phyloP scores from a whole-genome alignment of 148 eudicot genomes.

The Nyssa sinensis region DNA sequence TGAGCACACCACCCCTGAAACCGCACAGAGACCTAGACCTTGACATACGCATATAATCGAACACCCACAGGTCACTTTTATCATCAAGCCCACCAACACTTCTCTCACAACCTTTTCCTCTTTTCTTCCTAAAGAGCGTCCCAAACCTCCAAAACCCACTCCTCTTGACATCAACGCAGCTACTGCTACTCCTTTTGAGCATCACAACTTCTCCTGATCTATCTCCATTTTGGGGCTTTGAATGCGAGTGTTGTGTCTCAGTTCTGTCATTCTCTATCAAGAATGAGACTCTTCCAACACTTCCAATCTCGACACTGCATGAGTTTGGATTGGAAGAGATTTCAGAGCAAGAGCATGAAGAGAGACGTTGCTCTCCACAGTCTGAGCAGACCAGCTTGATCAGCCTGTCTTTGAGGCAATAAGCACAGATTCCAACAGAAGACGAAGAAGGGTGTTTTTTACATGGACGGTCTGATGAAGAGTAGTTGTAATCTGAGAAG shows the following conservation, averaged over 20 bases:
- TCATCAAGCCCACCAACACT: conserved; percentile 13
- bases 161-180: conserved; percentile 34
- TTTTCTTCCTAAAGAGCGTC: conserved; percentile 63
- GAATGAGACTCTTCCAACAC: conserved; percentile 76
- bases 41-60: conserved; percentile 43
- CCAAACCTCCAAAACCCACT: conserved; percentile 62
- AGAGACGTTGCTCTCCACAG: conserved; percentile 69
- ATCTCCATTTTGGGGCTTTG: conserved; percentile 12
- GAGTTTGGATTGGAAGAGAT: conserved; percentile 42
- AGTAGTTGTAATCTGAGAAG: conserved; percentile 29
- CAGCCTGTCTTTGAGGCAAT: conserved; percentile 71
- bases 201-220: conserved; percentile 25
- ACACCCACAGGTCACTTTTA: conserved; percentile 16
- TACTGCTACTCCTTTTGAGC: conserved; percentile 60
- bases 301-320: conserved; percentile 38
- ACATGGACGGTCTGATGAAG: conserved; percentile 54
- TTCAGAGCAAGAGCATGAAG: conserved; percentile 69
- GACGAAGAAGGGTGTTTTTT: conserved; percentile 61
- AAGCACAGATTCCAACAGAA: conserved; percentile 71
- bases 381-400: conserved; percentile 67
- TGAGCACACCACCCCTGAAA: conserved; percentile 45
- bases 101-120: conserved; percentile 32
- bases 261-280: conserved; percentile 70
- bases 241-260: neutral
- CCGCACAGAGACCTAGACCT: conserved; percentile 83